These are phyloP conservation scores for Gymnopilus dilepis DNA, from an alignment of 768 basidiomycete species.

Conservation along the genomic window DNA sequence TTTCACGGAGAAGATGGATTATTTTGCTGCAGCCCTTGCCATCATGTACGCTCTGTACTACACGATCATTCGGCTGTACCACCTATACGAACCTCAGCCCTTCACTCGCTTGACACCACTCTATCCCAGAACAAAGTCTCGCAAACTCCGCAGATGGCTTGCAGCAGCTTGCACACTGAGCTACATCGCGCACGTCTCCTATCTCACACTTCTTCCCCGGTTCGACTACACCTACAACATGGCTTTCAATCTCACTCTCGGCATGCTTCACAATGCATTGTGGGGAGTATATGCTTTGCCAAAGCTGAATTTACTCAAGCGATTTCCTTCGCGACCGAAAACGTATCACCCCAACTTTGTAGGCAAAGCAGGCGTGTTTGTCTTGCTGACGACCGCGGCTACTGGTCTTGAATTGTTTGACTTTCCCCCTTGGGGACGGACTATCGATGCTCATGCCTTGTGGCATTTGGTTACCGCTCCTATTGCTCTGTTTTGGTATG, in stretches of 20 bases:
- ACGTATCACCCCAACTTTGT: slow-evolving; percentile 63
- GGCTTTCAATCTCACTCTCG: slow-evolving; percentile 77
- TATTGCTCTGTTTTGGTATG: slow-evolving; percentile 82
- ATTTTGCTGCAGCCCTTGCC: slow-evolving; percentile 89
- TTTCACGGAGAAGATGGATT: slow-evolving; percentile 89
- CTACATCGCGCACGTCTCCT: slow-evolving; percentile 77
- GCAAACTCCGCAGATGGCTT: slow-evolving; percentile 44
- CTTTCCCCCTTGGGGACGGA: slow-evolving; percentile 78
- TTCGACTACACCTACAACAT: slow-evolving; percentile 98
- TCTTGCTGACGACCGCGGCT: slow-evolving; percentile 72
- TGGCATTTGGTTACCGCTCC: slow-evolving; percentile 92
- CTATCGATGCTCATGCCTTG: slow-evolving; percentile 88
- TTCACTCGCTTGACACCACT: slow-evolving; percentile 30
- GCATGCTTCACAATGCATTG: slow-evolving; percentile 76
- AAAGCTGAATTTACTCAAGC: slow-evolving; percentile 48
- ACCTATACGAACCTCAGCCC: slow-evolving; percentile 60
- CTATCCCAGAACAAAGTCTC: slow-evolving; percentile 25
- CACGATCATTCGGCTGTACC: slow-evolving; percentile 76
- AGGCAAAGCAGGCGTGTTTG: slow-evolving; percentile 61
- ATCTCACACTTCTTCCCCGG: slow-evolving; percentile 74
- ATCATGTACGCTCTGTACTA: slow-evolving; percentile 85
- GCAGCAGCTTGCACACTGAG: slow-evolving; percentile 54
- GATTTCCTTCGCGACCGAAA: slow-evolving; percentile 60
- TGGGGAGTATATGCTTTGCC: slow-evolving; percentile 81
- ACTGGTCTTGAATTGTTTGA: slow-evolving; percentile 88